Percentiles rank a stretch among this genome's conserved stretches.
Evolutionary conservation across 1,284 basidiomycete genomes (phyloP).

Genomic region (Rugosomyces carneus): DNA sequence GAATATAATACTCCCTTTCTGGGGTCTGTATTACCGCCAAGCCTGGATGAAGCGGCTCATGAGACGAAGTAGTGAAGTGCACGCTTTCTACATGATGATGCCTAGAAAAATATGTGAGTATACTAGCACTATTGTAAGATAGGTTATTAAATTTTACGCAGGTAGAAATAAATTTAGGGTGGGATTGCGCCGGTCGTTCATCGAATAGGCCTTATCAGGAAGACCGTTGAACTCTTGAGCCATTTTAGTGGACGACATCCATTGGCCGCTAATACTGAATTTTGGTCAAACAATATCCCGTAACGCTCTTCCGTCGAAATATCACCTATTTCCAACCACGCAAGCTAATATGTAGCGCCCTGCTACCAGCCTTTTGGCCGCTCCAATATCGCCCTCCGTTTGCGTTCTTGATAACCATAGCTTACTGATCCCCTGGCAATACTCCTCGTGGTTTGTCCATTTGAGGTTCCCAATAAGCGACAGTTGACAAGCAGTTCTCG

Average conservation of each 20-base stretch:
- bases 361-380: slow-evolving; percentile 42
- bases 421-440: slow-evolving; percentile 57
- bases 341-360: slow-evolving; percentile 60
- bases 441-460: slow-evolving; percentile 68
- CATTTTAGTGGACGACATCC: slow-evolving; percentile 60
- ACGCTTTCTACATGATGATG: slow-evolving; percentile 73
- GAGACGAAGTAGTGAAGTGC: slow-evolving; percentile 43
- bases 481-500: slow-evolving; percentile 5
- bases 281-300: not conserved
- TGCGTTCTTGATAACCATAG: slow-evolving; percentile 47
- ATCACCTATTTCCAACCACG: slow-evolving; percentile 60
- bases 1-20: slow-evolving; percentile 55
- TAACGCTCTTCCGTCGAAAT: not conserved
- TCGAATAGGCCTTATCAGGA: slow-evolving; percentile 16
- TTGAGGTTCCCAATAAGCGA: slow-evolving; percentile 34
- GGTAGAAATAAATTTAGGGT: slow-evolving; percentile 56
- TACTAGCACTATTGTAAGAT: not conserved
- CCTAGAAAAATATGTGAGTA: slow-evolving; percentile 27
- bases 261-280: slow-evolving; percentile 56
- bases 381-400: slow-evolving; percentile 37
- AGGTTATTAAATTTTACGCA: slow-evolving; percentile 33
- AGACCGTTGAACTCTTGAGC: slow-evolving; percentile 57
- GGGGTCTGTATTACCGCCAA: slow-evolving; percentile 64
- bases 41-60: slow-evolving; percentile 46
- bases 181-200: slow-evolving; percentile 16